Evolutionary conservation across 208 protist genomes (phyloP).

Genomic region (Giardia duodenalis): DNA sequence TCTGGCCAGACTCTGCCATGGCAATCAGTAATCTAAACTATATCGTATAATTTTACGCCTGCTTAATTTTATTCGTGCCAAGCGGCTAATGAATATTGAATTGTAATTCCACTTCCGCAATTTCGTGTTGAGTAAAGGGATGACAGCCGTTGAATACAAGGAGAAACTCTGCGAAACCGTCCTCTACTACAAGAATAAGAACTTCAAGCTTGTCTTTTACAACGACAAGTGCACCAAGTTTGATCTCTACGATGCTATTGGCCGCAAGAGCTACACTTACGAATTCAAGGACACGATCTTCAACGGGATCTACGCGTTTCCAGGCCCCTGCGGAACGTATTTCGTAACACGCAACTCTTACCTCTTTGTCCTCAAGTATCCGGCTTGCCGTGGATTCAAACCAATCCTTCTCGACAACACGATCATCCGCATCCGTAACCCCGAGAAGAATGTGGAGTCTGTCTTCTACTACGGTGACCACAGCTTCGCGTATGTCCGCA

Average conservation of each 20-base stretch:
- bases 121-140: too few species aligned
- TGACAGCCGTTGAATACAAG: neutral
- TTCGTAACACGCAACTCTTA: neutral
- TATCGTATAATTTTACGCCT: too few species aligned
- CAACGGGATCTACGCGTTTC: neutral
- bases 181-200: neutral
- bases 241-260: neutral
- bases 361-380: neutral
- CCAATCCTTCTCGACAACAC: slow-evolving; percentile 4
- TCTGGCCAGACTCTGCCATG: too few species aligned
- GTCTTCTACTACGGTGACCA: neutral
- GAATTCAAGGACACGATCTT: neutral
- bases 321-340: neutral
- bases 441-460: neutral
- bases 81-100: too few species aligned
- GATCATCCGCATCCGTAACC: neutral
- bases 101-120: too few species aligned
- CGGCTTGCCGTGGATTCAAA: neutral
- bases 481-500: neutral
- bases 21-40: too few species aligned
- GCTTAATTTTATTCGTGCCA: too few species aligned
- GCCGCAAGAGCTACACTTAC: neutral
- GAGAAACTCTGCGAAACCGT: neutral
- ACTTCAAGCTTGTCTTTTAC: slow-evolving; percentile 7
- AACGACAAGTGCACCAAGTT: neutral